A percentile compares a stretch with the other conserved stretches of the same genome.
These are phyloP conservation scores for Lunularia cruciata DNA, from an alignment of 225 moss, liverwort and hornwort species.

Conservation along the genomic window DNA sequence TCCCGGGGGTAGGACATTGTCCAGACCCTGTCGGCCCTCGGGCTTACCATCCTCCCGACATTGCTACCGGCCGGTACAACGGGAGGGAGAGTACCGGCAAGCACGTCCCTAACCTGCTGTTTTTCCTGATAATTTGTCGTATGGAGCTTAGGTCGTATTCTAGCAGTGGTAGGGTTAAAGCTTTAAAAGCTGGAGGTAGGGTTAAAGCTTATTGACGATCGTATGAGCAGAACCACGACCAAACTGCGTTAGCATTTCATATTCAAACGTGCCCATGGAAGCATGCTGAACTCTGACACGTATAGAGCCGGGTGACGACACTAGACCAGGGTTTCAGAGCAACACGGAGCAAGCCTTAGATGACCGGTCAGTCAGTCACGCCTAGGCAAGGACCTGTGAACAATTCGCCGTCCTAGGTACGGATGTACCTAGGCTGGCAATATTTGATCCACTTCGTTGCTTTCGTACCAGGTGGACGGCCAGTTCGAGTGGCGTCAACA, in stretches of 20 bases:
- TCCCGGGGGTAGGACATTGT: too few species aligned
- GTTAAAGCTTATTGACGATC: conserved; percentile 2
- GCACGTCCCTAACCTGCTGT: too few species aligned
- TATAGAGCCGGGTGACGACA: neutral
- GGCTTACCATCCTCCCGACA: neutral
- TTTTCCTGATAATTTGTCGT: too few species aligned
- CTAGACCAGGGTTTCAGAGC: neutral
- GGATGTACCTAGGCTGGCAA: neutral
- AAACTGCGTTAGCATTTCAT: neutral
- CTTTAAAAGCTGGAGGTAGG: too few species aligned
- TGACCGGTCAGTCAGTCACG: neutral
- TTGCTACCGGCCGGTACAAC: neutral
- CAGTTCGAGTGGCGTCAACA: neutral
- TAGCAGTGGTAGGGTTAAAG: too few species aligned
- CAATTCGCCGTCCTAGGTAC: too few species aligned
- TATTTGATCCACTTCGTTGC: neutral
- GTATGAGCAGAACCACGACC: neutral
- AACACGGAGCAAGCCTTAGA: neutral
- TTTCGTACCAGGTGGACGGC: neutral
- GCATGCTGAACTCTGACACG: neutral
- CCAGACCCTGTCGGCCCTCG: conserved; percentile 5
- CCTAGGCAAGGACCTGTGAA: neutral
- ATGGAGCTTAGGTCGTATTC: too few species aligned
- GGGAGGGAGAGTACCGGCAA: neutral
- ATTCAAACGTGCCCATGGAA: neutral